Percentiles rank a stretch among this genome's conserved stretches.
These are phyloP conservation scores for Epichloe uncinata DNA, from an alignment of 2,329 filamentous ascomycete species.

Conservation along the genomic window DNA sequence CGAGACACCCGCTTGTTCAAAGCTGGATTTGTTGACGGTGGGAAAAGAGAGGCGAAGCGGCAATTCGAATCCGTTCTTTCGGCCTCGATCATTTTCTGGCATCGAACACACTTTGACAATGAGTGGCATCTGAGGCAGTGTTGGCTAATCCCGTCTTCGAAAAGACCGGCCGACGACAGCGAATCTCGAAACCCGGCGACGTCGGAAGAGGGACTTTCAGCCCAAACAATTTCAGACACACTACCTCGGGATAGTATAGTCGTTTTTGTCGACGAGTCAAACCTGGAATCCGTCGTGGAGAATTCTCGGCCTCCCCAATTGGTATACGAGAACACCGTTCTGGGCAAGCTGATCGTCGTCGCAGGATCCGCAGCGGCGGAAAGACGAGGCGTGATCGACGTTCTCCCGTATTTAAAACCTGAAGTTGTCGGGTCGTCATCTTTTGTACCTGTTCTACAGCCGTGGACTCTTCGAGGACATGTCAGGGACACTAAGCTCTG, in stretches of 20 bases:
- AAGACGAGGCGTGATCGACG: constrained; percentile 14
- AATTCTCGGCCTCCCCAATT: not conserved
- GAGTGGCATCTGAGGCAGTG: not conserved
- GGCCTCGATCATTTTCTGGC: not conserved
- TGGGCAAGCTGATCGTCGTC: constrained; percentile 21
- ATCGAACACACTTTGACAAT: not conserved
- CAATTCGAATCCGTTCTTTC: not conserved
- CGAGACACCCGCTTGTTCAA: not conserved
- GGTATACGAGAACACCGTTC: constrained; percentile 16
- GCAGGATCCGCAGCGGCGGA: constrained; percentile 16
- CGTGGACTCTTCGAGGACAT: not conserved
- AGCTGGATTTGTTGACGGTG: not conserved
- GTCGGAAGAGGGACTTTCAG: constrained; percentile 5
- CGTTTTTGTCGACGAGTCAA: constrained; percentile 10
- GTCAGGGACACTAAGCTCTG: not conserved
- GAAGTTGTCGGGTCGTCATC: constrained; percentile 4
- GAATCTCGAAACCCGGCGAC: not conserved
- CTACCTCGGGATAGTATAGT: constrained; percentile 18
- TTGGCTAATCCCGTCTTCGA: not conserved
- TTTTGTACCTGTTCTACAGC: not conserved
- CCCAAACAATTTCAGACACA: constrained; percentile 19
- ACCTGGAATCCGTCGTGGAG: not conserved
- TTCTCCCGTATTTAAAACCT: constrained; percentile 10
- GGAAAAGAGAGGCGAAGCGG: constrained; percentile 1
- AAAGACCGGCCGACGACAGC: not conserved